These are phyloP conservation scores for Cryptococcus hybrid DNA, from an alignment of 1,284 basidiomycete genomes.

Conservation along the genomic window DNA sequence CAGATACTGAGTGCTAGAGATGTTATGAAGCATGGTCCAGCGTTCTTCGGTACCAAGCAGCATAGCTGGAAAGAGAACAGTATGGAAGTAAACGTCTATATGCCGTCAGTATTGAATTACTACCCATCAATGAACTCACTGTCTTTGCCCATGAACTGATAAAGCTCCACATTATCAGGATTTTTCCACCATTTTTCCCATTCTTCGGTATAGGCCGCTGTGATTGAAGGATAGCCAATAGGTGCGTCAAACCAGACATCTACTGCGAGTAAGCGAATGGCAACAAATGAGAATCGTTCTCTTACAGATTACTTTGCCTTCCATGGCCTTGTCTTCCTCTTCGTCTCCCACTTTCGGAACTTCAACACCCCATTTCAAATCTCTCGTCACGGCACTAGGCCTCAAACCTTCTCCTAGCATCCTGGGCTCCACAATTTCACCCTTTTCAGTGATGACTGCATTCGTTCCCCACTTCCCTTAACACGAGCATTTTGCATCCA, in stretches of 20 bases:
- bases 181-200: slow-evolving; percentile 99
- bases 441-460: slow-evolving; percentile 80
- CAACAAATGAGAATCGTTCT: slow-evolving; percentile 14
- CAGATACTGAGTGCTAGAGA: slow-evolving; percentile 95
- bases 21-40: slow-evolving; percentile 94
- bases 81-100: slow-evolving; percentile 90
- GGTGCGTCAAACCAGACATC: slow-evolving; percentile 97
- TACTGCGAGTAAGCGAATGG: slow-evolving; percentile 33
- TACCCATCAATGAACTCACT: slow-evolving; percentile 48
- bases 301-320: slow-evolving; percentile 94
- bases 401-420: slow-evolving; percentile 76
- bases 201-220: slow-evolving; percentile 88
- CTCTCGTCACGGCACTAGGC: slow-evolving; percentile 89
- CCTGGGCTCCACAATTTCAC: slow-evolving; percentile 86
- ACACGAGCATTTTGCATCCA: slow-evolving; percentile 83
- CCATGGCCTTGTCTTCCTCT: slow-evolving; percentile 73
- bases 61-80: slow-evolving; percentile 90
- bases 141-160: slow-evolving; percentile 99
- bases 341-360: slow-evolving; percentile 72
- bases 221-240: slow-evolving; percentile 97
- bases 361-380: slow-evolving; percentile 95
- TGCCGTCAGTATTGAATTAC: slow-evolving; percentile 1
- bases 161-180: slow-evolving; percentile 83
- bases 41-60: slow-evolving; percentile 83
- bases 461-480: slow-evolving; percentile 87